Conservation (phyloP, 345 rosid genomes). For the Brassica nigra region DNA sequence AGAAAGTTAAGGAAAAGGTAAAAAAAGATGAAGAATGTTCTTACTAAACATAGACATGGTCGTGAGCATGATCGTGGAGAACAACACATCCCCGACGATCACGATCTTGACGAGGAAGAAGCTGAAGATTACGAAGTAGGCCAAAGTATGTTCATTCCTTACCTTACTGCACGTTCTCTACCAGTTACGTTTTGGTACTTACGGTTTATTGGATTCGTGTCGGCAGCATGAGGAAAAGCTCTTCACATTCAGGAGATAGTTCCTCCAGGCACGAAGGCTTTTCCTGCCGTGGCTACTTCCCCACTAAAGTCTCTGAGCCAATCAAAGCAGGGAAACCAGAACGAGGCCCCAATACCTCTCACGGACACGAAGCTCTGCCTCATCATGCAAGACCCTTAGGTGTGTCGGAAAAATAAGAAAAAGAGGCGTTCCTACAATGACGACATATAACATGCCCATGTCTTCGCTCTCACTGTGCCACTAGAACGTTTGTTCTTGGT, state of each 20-base stretch:
- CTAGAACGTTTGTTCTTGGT: slow-evolving; percentile 29
- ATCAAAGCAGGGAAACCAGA: background rate
- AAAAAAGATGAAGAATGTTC: no score
- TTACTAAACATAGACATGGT: no score
- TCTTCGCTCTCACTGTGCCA: background rate
- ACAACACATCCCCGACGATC: no score
- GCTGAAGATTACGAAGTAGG: slow-evolving; percentile 48
- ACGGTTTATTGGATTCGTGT: background rate
- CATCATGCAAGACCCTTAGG: background rate
- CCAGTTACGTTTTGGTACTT: background rate
- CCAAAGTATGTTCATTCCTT: background rate
- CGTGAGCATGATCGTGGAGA: no score
- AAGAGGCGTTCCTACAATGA: background rate
- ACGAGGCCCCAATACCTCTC: slow-evolving; percentile 1
- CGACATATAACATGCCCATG: slow-evolving; percentile 34
- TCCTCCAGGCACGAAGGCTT: slow-evolving; percentile 36
- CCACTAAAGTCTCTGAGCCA: slow-evolving; percentile 23
- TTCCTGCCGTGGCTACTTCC: slow-evolving; percentile 25
- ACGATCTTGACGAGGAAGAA: slow-evolving; percentile 10
- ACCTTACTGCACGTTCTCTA: background rate
- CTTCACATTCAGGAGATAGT: slow-evolving; percentile 17
- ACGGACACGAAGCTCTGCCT: slow-evolving; percentile 11
- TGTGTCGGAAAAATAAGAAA: slow-evolving; percentile 5
- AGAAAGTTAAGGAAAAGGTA: no score
- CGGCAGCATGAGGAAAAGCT: slow-evolving; percentile 30